Conservation (phyloP, 176 grass and related monocot species). For the Cenchrus americanus region DNA sequence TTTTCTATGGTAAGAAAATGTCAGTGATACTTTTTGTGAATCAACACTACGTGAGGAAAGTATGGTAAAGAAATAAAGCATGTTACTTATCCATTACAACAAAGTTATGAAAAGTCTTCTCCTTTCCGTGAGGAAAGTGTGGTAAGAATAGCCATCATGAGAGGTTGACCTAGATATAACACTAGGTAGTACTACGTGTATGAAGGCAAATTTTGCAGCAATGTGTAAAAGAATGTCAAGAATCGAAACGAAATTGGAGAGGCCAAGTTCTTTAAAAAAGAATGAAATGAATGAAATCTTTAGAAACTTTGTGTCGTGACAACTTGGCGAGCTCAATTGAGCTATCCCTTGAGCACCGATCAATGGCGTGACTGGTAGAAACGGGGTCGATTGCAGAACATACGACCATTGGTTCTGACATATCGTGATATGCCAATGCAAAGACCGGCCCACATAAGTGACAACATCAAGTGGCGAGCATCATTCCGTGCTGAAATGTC, state of each 20-base stretch:
- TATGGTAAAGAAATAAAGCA: not conserved
- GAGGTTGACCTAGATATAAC: not conserved
- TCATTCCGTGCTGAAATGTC: conserved; percentile 60
- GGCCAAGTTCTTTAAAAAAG: not conserved
- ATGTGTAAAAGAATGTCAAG: not conserved
- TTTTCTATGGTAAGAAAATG: not conserved
- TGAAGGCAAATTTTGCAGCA: not conserved
- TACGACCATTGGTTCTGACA: conserved; percentile 70
- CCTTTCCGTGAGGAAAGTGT: no score
- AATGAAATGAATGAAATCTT: conserved; percentile 17
- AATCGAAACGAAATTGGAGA: not conserved
- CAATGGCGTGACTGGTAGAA: conserved; percentile 61
- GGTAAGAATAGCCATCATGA: not conserved
- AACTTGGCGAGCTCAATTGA: not conserved
- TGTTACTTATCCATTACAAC: no score
- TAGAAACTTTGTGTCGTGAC: not conserved
- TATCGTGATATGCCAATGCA: conserved; percentile 54
- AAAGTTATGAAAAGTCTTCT: not conserved
- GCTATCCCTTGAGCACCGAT: not conserved
- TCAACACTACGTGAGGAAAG: not conserved
- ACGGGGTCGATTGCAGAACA: conserved; percentile 81
- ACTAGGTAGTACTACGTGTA: not conserved
- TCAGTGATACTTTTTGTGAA: not conserved
- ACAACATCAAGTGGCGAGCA: conserved; percentile 58
- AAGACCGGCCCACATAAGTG: conserved; percentile 71